Conservation (phyloP, 2,329 filamentous ascomycete species). For the Trematosphaeria pertusa region DNA sequence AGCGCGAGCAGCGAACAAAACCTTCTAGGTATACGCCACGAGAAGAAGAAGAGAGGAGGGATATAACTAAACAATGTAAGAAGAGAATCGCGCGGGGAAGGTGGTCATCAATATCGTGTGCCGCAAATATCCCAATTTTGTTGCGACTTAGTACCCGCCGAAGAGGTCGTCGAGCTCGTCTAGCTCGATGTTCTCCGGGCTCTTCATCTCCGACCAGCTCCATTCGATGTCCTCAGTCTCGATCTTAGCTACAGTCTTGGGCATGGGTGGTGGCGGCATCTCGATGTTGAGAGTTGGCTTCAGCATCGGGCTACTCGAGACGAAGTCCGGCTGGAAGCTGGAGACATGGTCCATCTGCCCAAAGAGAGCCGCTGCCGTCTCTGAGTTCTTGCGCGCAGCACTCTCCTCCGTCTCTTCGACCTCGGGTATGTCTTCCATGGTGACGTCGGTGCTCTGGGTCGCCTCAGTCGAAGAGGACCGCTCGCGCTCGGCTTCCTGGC, state of each 20-base stretch:
- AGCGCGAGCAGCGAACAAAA: constrained; percentile 38
- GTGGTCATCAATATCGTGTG: constrained; percentile 31
- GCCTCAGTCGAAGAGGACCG: constrained; percentile 49
- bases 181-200: constrained; percentile 87
- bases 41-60: constrained; percentile 33
- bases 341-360: constrained; percentile 51
- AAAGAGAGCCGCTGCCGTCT: constrained; percentile 58
- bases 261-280: constrained; percentile 39
- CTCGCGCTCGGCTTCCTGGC: constrained; percentile 48
- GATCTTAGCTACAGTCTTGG: constrained; percentile 42
- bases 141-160: constrained; percentile 67
- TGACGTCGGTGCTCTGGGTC: constrained; percentile 32
- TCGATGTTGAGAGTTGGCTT: constrained; percentile 47
- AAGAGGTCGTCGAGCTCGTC: constrained; percentile 92
- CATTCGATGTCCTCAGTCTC: constrained; percentile 41
- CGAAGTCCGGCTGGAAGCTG: constrained; percentile 44
- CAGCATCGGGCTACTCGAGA: constrained; percentile 55
- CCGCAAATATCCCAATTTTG: constrained; percentile 14
- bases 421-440: constrained; percentile 48
- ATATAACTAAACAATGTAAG: constrained; percentile 26
- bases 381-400: constrained; percentile 58
- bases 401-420: constrained; percentile 56
- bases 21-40: constrained; percentile 38
- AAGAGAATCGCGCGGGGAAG: constrained; percentile 29
- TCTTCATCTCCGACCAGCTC: constrained; percentile 60